Evolutionary conservation across 106 monocot species (phyloP), one percentile per base, ranked within the genome.

Genomic region (Iris macrosiphon): DNA sequence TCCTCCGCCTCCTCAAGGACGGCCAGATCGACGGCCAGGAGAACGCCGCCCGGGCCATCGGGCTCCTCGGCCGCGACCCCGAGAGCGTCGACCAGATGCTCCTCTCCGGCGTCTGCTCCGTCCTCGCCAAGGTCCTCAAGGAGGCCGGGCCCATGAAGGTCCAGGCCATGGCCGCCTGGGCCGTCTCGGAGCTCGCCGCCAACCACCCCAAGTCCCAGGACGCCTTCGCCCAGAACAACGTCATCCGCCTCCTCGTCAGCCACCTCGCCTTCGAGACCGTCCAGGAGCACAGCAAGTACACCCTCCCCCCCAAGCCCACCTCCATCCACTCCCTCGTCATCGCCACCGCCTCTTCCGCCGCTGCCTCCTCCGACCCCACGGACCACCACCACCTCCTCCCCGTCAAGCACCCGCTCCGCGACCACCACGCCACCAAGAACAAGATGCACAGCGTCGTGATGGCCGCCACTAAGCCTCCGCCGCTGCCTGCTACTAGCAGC

Each of bases 191-290:
- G 69, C 77, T 96, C 18, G 89, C 69, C 31, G 76, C 37, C 2
- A 56, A 77, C 45, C 57, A 80, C 42, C 85, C 72, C 4, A 72
- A 74, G 10, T 83, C 76, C 45, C 89, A 89, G 72, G 85, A 89
- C 19, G 62, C 75, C 38, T 85, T 96, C 66, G 74, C 68, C 4
- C 71, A 89, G 79, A 76, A 77, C 79, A 82, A 85, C 59, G 85
- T 74, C 50, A 69, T 89, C 40, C 78, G 89, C 23, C 68, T 82
- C 52, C 79, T 96, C 24, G 95, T 96, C 40, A 71, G 73, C 7
- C 95, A 89, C 45, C 73, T 96, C 55, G 95, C 95, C 12, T 83
- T 86, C 32, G 95, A 89, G 50, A 96, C 89, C 10, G 75, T 96
- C 8, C 82, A 82, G 37, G 95, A 96, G 60, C 95, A 89, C 33